Conservation (phyloP, 2,329 filamentous ascomycete genomes). For the Trichoderma citrinoviride region DNA sequence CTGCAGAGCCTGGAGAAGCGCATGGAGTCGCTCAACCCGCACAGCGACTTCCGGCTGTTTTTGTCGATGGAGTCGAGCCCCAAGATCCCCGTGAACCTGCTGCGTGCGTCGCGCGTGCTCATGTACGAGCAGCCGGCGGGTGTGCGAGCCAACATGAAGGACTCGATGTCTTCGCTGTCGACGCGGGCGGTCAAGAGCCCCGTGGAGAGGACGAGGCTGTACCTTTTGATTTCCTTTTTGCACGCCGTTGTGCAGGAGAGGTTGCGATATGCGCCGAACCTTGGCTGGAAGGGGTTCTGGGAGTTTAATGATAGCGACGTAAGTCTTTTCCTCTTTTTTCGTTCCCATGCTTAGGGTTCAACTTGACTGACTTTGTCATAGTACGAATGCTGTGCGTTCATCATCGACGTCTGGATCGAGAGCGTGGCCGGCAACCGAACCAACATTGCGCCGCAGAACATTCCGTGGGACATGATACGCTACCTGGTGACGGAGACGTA, state of each 20-base stretch:
- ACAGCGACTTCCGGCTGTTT: slow-evolving; percentile 90
- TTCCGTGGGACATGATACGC: slow-evolving; percentile 95
- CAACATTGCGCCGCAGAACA: slow-evolving; percentile 88
- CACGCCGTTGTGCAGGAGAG: slow-evolving; percentile 96
- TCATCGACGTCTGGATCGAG: slow-evolving; percentile 94
- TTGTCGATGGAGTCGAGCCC: slow-evolving; percentile 96
- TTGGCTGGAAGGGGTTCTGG: slow-evolving; percentile 99
- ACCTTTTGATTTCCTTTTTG: slow-evolving; percentile 87
- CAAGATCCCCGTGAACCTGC: slow-evolving; percentile 94
- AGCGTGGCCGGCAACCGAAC: slow-evolving; percentile 76
- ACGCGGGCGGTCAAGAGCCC: slow-evolving; percentile 75
- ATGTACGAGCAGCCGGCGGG: slow-evolving; percentile 99
- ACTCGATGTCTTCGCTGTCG: slow-evolving; percentile 82
- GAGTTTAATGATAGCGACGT: slow-evolving; percentile 99
- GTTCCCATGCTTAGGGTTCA: not conserved
- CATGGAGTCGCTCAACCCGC: slow-evolving; percentile 90
- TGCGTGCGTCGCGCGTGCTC: slow-evolving; percentile 87
- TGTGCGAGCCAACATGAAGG: slow-evolving; percentile 97
- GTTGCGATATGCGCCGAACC: slow-evolving; percentile 84
- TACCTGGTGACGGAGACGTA: slow-evolving; percentile 92
- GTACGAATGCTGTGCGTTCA: slow-evolving; percentile 96
- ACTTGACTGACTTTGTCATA: slow-evolving; percentile 36
- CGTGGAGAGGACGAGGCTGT: slow-evolving; percentile 85
- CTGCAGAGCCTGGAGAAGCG: slow-evolving; percentile 96
- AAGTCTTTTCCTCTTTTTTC: slow-evolving; percentile 46